phyloP scores from a whole-genome alignment of 345 rosid species.

The Acer campestre region DNA sequence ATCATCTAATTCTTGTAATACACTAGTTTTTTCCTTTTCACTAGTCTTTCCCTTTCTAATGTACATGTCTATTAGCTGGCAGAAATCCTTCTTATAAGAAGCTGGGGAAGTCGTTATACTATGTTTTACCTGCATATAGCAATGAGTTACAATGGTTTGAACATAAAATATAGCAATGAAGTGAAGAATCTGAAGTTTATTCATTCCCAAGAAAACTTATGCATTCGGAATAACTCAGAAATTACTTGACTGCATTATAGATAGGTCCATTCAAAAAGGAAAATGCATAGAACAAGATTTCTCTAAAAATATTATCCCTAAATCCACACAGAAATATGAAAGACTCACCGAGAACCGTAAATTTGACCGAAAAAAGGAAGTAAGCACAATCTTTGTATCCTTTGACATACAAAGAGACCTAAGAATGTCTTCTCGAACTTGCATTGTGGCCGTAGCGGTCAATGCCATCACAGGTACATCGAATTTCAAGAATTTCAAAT shows the following conservation, averaged over 20 bases:
- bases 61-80: constrained; percentile 53
- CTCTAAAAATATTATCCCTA: neutral
- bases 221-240: neutral
- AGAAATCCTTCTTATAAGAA: constrained; percentile 68
- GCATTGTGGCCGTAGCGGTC: constrained; percentile 89
- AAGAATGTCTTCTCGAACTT: constrained; percentile 73
- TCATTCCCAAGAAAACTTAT: neutral
- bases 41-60: constrained; percentile 38
- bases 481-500: constrained; percentile 52
- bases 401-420: constrained; percentile 66
- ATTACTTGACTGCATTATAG: constrained; percentile 1
- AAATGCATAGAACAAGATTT: neutral
- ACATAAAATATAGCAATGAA: neutral
- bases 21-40: constrained; percentile 28
- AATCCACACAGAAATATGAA: neutral
- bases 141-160: constrained; percentile 10
- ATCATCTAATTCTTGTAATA: constrained; percentile 33
- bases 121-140: constrained; percentile 67
- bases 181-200: neutral
- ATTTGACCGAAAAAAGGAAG: constrained; percentile 84
- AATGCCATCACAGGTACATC: constrained; percentile 88
- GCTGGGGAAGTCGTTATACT: constrained; percentile 64
- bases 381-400: constrained; percentile 71
- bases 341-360: constrained; percentile 67
- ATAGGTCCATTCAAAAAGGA: neutral